These are phyloP conservation scores for Entomortierella chlamydospora DNA, from an alignment of 192 early-diverging fungal genomes.

Conservation along the genomic window DNA sequence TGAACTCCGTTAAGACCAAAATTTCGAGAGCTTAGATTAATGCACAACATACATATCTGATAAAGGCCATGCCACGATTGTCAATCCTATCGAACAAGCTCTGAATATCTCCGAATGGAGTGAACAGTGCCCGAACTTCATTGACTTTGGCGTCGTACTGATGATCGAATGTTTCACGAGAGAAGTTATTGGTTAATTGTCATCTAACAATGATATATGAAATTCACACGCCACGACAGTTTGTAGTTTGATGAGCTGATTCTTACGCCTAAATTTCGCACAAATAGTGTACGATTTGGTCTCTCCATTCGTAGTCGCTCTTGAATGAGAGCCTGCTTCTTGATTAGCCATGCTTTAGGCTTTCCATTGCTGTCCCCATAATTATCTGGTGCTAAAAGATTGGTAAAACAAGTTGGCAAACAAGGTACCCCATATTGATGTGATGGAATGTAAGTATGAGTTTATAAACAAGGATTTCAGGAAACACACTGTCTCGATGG, in stretches of 20 bases:
- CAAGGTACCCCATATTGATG: neutral
- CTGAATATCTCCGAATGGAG: conserved; percentile 69
- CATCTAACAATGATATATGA: neutral
- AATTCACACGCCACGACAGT: neutral
- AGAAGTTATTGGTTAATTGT: neutral
- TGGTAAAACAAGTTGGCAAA: neutral
- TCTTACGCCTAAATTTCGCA: conserved; percentile 59
- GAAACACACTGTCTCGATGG: neutral
- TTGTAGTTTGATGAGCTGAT: neutral
- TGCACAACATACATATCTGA: conserved; percentile 67
- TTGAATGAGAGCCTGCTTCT: conserved; percentile 35
- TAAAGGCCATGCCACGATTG: conserved; percentile 67
- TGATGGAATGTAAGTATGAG: neutral
- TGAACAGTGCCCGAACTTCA: conserved; percentile 58
- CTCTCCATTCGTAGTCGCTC: conserved; percentile 52
- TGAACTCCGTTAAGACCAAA: no score
- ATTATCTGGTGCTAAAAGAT: neutral
- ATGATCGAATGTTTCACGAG: no score
- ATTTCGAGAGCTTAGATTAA: no score
- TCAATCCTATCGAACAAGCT: conserved; percentile 66
- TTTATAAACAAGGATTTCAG: neutral
- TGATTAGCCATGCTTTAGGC: neutral
- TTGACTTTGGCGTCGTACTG: conserved; percentile 54
- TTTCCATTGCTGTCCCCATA: neutral
- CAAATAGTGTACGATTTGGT: conserved; percentile 57